A percentile compares a stretch with the other conserved stretches of the same genome.
These are phyloP conservation scores for Boletus vinaceobasis DNA, from an alignment of 768 basidiomycete species.

Conservation along the genomic window DNA sequence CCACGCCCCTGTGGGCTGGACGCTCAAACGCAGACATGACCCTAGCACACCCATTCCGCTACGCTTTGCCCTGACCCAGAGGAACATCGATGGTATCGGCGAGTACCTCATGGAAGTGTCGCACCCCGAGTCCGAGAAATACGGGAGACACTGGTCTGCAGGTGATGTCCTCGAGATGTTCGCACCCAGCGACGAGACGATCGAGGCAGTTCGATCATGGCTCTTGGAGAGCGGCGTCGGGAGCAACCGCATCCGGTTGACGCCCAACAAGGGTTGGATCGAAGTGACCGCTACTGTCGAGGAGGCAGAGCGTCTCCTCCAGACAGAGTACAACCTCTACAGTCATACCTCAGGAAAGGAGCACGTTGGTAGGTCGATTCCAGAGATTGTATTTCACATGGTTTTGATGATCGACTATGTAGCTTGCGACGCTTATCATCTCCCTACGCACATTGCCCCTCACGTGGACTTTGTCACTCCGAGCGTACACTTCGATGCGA, in stretches of 20 bases:
- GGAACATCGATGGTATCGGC: conserved; percentile 27
- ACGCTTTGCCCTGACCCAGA: conserved; percentile 32
- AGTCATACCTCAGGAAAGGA: conserved; percentile 26
- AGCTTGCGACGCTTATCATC: conserved; percentile 26
- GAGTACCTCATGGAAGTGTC: conserved; percentile 32
- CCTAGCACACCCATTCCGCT: conserved; percentile 27
- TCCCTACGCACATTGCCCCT: conserved; percentile 29
- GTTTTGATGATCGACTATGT: conserved; percentile 1
- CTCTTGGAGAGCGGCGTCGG: conserved; percentile 27
- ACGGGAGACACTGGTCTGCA: conserved; percentile 32
- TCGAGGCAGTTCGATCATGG: conserved; percentile 28
- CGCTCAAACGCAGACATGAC: conserved; percentile 24
- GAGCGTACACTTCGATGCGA: conserved; percentile 32
- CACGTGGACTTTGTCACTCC: conserved; percentile 36
- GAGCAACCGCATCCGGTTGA: conserved; percentile 18
- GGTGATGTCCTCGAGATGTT: conserved; percentile 27
- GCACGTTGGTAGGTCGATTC: conserved; percentile 26
- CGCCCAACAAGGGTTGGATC: conserved; percentile 17
- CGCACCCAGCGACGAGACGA: conserved; percentile 24
- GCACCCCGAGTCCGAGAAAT: conserved; percentile 31
- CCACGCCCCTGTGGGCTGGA: conserved; percentile 36
- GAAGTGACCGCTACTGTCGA: conserved; percentile 24
- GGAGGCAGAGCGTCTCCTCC: conserved; percentile 34
- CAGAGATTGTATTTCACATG: background rate
- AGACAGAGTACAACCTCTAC: conserved; percentile 34